These are phyloP conservation scores for Lagenidium sp. DNA, from an alignment of 352 stramenopile species.

Conservation along the genomic window DNA sequence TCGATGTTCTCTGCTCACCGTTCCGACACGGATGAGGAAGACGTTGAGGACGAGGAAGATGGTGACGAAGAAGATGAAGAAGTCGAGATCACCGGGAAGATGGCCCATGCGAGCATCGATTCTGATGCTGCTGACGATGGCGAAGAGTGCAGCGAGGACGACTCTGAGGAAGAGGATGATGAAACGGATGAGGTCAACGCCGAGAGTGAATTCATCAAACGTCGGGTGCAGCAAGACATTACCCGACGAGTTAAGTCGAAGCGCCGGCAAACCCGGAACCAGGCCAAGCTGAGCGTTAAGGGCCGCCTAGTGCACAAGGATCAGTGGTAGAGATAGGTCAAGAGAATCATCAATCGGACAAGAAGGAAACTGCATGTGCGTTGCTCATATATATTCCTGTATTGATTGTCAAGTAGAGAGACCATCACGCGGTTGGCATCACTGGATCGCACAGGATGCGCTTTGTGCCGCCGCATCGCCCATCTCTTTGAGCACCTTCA, in stretches of 20 bases:
- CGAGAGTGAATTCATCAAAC: conserved; percentile 74
- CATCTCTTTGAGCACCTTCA: conserved; percentile 91
- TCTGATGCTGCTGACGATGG: conserved; percentile 11
- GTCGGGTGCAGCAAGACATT: conserved; percentile 67
- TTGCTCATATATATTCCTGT: no score
- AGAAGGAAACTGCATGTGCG: background rate
- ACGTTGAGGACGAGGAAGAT: conserved; percentile 21
- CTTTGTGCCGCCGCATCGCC: conserved; percentile 83
- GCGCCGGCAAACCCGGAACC: conserved; percentile 62
- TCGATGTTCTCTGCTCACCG: conserved; percentile 80
- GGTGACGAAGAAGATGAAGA: conserved; percentile 22
- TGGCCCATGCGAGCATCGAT: conserved; percentile 26
- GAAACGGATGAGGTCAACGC: conserved; percentile 28
- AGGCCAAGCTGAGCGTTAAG: conserved; percentile 82
- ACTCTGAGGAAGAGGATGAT: conserved; percentile 12
- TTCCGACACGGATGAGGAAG: conserved; percentile 20
- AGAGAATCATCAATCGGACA: background rate
- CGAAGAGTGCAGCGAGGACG: conserved; percentile 4
- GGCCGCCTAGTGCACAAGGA: conserved; percentile 79
- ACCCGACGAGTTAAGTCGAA: conserved; percentile 40
- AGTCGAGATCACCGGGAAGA: conserved; percentile 20
- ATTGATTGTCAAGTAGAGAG: no score
- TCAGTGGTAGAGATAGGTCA: conserved; percentile 63
- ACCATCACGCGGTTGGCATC: no score
- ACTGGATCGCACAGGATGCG: conserved; percentile 81